Conservation (phyloP, 208 protist genomes). For the Trypanosoma rangeli region DNA sequence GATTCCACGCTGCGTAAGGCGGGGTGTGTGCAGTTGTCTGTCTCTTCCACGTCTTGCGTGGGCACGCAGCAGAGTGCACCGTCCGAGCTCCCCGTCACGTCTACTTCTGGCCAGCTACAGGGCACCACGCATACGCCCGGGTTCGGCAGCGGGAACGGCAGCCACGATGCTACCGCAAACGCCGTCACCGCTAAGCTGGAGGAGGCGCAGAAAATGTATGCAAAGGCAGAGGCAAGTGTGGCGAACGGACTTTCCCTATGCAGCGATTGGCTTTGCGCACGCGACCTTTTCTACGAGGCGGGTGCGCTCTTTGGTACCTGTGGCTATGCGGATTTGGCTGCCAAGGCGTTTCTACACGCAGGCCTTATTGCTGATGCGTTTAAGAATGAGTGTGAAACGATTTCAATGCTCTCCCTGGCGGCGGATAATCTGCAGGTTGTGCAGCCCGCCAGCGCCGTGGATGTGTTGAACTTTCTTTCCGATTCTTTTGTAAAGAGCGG, state of each 20-base stretch:
- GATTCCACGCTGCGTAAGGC: not conserved
- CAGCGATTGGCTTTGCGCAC: slow-evolving; percentile 57
- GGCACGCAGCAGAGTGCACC: not conserved
- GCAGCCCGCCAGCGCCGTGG: slow-evolving; percentile 55
- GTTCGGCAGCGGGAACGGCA: not conserved
- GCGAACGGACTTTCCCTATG: slow-evolving; percentile 55
- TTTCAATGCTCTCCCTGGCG: slow-evolving; percentile 39
- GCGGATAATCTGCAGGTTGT: slow-evolving; percentile 57
- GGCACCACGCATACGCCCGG: too few relatives aligned
- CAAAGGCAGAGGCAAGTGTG: slow-evolving; percentile 44
- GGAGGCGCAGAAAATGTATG: slow-evolving; percentile 37
- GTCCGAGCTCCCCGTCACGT: not conserved
- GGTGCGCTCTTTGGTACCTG: slow-evolving; percentile 58
- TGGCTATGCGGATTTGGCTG: slow-evolving; percentile 43
- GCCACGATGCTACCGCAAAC: not conserved
- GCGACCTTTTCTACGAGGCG: slow-evolving; percentile 67
- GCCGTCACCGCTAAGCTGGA: not conserved
- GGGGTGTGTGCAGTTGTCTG: not conserved
- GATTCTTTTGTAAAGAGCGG: slow-evolving; percentile 34
- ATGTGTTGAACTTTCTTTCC: slow-evolving; percentile 48
- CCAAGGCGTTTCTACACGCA: slow-evolving; percentile 60
- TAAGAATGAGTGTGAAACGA: slow-evolving; percentile 55
- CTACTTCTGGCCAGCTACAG: too few relatives aligned
- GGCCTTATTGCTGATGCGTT: slow-evolving; percentile 73
- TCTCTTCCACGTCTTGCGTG: not conserved